Conservation (phyloP, 495 filamentous ascomycete genomes). For the Poronia punctata region DNA sequence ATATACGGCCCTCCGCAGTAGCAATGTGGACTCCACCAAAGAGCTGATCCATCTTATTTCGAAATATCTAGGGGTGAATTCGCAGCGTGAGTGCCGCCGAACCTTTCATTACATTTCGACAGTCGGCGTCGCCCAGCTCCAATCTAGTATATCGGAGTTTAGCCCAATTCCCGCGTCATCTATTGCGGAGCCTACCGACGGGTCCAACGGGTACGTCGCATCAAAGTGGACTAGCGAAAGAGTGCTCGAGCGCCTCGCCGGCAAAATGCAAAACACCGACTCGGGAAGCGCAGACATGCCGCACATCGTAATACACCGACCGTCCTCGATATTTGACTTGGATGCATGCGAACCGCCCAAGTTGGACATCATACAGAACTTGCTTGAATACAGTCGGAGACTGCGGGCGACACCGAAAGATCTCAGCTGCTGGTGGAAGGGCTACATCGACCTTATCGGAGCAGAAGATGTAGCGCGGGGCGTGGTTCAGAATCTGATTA, state of each 20-base stretch:
- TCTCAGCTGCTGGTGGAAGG: no score
- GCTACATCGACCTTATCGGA: background rate
- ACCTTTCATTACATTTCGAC: slow-evolving; percentile 47
- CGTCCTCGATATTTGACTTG: background rate
- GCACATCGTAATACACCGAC: background rate
- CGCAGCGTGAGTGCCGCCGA: slow-evolving; percentile 22
- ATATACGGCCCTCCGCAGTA: slow-evolving; percentile 34
- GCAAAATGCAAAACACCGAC: no score
- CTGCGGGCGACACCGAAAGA: no score
- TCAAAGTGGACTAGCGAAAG: slow-evolving; percentile 47
- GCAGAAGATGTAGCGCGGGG: background rate
- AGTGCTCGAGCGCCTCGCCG: slow-evolving; percentile 32
- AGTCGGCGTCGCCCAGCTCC: slow-evolving; percentile 21
- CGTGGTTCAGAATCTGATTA: no score
- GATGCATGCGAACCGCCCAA: no score
- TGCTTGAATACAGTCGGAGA: background rate
- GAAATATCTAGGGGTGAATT: no score
- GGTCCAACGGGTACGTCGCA: slow-evolving; percentile 36
- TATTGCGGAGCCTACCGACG: slow-evolving; percentile 12
- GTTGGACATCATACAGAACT: background rate
- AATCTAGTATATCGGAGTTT: slow-evolving; percentile 21
- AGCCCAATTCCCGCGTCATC: slow-evolving; percentile 16
- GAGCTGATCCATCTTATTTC: slow-evolving; percentile 31
- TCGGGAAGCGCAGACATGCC: no score
- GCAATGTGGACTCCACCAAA: slow-evolving; percentile 40